Evolutionary conservation across 768 basidiomycete genomes (phyloP).

Genomic region (Pulveroboletus sp.): DNA sequence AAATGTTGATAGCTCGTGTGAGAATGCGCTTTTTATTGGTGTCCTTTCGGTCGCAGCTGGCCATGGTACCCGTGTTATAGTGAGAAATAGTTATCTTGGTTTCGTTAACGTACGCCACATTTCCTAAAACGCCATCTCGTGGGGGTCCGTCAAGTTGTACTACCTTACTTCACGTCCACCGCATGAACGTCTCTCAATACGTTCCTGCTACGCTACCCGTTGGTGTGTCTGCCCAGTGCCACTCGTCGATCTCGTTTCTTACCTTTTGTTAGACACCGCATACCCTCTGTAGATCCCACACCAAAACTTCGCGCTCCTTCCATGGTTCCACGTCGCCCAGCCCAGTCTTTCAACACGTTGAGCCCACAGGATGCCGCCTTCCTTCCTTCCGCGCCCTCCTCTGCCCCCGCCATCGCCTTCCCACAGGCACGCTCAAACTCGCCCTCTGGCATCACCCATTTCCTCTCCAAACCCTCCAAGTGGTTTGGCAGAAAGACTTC

Average conservation of each 20-base stretch:
- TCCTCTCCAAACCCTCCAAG: constrained; percentile 65
- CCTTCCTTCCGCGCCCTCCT: constrained; percentile 25
- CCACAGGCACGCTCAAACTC: constrained; percentile 57
- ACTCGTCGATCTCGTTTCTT: not conserved
- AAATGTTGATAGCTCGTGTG: too few species aligned
- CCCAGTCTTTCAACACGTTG: constrained; percentile 37
- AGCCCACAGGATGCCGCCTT: constrained; percentile 35
- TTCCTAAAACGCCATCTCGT: constrained; percentile 18
- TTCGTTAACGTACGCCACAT: constrained; percentile 21
- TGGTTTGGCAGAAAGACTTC: constrained; percentile 70
- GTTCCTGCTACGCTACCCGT: too few species aligned
- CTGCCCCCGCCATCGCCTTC: constrained; percentile 34
- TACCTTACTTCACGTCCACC: constrained; percentile 22
- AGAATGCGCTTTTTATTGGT: too few species aligned
- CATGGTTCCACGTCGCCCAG: constrained; percentile 53
- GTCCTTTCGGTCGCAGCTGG: too few species aligned
- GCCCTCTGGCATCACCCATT: constrained; percentile 60
- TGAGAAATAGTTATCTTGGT: not conserved
- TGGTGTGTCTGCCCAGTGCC: constrained; percentile 7
- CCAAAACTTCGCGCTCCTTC: constrained; percentile 15
- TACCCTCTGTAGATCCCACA: constrained; percentile 2
- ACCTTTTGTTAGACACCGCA: not conserved
- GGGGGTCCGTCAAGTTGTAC: not conserved
- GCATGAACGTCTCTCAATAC: constrained; percentile 8
- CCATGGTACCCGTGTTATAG: not conserved